Conservation (phyloP, 352 stramenopile species). For the Globisporangium nodosum region DNA sequence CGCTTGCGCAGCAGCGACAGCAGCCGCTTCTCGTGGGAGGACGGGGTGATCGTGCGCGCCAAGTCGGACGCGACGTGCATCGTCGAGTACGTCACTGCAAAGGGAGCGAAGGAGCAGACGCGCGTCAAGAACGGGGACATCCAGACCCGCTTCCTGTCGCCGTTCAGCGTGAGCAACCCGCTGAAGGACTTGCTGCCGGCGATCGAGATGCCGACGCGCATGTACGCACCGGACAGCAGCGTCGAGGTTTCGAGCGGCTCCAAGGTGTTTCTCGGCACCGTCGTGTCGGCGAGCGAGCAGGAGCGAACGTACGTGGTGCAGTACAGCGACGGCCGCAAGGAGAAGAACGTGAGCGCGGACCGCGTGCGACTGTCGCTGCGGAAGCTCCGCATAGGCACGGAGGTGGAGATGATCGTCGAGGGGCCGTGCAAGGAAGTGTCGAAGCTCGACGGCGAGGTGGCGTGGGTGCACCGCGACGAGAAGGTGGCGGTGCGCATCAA, state of each 20-base stretch:
- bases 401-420: slow-evolving; percentile 72
- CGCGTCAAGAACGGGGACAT: slow-evolving; percentile 47
- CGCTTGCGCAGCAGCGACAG: slow-evolving; percentile 20
- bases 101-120: slow-evolving; percentile 31
- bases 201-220: slow-evolving; percentile 23
- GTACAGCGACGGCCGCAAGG: slow-evolving; percentile 54
- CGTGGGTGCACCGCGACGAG: slow-evolving; percentile 68
- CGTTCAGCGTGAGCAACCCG: slow-evolving; percentile 18
- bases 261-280: slow-evolving; percentile 40
- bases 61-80: slow-evolving; percentile 44
- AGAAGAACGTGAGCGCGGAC: slow-evolving; percentile 45
- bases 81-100: slow-evolving; percentile 28
- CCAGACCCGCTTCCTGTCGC: slow-evolving; percentile 30
- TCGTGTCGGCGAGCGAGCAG: slow-evolving; percentile 33
- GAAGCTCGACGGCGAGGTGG: slow-evolving; percentile 61
- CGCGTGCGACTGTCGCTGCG: slow-evolving; percentile 51
- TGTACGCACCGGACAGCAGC: slow-evolving; percentile 30
- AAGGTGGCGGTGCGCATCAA: slow-evolving; percentile 59
- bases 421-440: slow-evolving; percentile 67
- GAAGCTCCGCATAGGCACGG: slow-evolving; percentile 47
- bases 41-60: slow-evolving; percentile 40
- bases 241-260: slow-evolving; percentile 45
- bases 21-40: slow-evolving; percentile 26
- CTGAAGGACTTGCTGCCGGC: slow-evolving; percentile 20
- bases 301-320: slow-evolving; percentile 47